Base-by-base conservation (phyloP, 208 protist genomes). In the Trypanosoma rangeli region DNA sequence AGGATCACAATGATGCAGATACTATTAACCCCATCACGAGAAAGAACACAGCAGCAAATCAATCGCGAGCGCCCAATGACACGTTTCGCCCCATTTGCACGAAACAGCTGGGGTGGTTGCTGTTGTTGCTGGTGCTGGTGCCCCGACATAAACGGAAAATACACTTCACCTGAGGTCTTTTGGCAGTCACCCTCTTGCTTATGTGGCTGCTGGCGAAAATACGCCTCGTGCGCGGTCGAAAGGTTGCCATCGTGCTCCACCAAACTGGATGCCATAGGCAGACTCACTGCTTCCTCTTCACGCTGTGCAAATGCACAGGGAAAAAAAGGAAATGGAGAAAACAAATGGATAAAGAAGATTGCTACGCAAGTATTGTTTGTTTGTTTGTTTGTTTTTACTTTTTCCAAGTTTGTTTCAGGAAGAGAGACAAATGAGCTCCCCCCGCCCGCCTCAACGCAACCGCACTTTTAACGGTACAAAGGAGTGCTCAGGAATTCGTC, bases 11-110 rank as follows among this genome's bases (percentile, higher is more conserved):
- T 82, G n/a, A 85, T 44, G 46, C 89, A 69, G 28, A 78, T 18
- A 39, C 65, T 59, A 42, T 90, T 78, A 59, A 71, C 80, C 44
- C 75, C 64, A 58, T 94, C 77, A 3, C 58, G 7, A 12, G 80
- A 83, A 35, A 84, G 31, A 26, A 90, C 57, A 39, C 74, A 87
- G 66, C 83, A 85, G n/a, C 83, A 72, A 22, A 83, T 0, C 3
- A 74, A 39, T 42, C 62, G 54, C 53, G 83, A 74, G 15, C 68
- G 52, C 12, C 87, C 87, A 5, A 93, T 50, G 1, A 78, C 81
- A 16, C 83, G 83, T 60, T 92, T 92, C 26, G 61, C 15, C 18
- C 28, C 68, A 60, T 29, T 42, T 16, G 26, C 4, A 22, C 68
- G 16, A 29, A 33, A 12, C 8, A 20, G 0, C 12, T 24, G 13